Conservation (phyloP, 2,329 filamentous ascomycete species). For the Penicillium sp. region DNA sequence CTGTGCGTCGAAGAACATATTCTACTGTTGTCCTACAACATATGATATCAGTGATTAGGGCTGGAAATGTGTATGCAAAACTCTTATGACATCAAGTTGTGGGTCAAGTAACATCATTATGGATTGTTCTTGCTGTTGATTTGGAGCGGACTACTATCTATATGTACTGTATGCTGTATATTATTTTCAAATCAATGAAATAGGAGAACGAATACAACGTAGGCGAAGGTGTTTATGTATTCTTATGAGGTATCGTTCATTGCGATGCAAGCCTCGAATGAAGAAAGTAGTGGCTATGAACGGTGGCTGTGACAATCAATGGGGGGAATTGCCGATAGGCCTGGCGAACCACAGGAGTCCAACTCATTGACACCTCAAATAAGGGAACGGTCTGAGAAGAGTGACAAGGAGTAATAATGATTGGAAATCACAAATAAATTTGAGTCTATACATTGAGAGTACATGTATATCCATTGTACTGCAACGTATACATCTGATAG, state of each 20-base stretch:
- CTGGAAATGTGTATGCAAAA: not conserved
- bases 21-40: not conserved
- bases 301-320: constrained; percentile 1
- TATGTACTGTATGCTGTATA: too few species aligned
- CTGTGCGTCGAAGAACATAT: too few species aligned
- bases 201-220: too few species aligned
- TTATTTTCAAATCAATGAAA: too few species aligned
- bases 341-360: not conserved
- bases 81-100: constrained; percentile 11
- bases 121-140: not conserved
- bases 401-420: not conserved
- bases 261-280: not conserved
- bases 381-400: not conserved
- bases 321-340: not conserved
- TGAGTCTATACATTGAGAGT: not conserved
- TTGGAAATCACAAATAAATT: not conserved
- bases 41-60: constrained; percentile 7
- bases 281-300: not conserved
- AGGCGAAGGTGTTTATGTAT: not conserved
- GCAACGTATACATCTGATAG: not conserved
- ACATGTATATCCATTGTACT: not conserved
- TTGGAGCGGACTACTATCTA: not conserved
- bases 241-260: not conserved
- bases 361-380: not conserved
- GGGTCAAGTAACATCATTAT: constrained; percentile 3